These are phyloP conservation scores for Pseudonectria buxi DNA, from an alignment of 2,329 filamentous ascomycete species.

Conservation along the genomic window DNA sequence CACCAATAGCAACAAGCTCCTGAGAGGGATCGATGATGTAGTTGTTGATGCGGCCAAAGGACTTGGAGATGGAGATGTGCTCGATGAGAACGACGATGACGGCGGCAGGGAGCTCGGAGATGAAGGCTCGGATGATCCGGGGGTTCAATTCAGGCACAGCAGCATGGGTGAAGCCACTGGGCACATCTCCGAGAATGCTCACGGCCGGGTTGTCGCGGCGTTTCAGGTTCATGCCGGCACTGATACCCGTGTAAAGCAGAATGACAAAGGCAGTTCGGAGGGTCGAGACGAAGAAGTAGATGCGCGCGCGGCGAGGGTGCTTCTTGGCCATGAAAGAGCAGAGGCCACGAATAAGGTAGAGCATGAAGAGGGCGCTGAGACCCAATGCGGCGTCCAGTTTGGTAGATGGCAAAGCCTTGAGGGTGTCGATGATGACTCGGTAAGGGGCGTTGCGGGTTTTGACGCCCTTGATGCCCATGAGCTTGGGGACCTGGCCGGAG, in stretches of 20 bases:
- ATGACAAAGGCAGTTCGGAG: constrained; percentile 76
- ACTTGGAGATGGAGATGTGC: constrained; percentile 78
- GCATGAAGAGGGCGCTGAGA: constrained; percentile 58
- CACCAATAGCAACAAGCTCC: constrained; percentile 70
- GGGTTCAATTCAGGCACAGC: constrained; percentile 56
- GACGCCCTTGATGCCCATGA: constrained; percentile 44
- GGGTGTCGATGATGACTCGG: constrained; percentile 43
- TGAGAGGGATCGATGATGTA: constrained; percentile 76
- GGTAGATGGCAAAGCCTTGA: constrained; percentile 39
- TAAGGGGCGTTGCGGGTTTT: constrained; percentile 45
- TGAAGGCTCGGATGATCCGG: constrained; percentile 55
- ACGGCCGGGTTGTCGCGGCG: constrained; percentile 51
- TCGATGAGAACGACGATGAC: constrained; percentile 75
- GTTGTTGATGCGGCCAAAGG: constrained; percentile 73
- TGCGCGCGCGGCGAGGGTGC: constrained; percentile 58
- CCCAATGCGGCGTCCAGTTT: constrained; percentile 68
- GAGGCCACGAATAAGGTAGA: constrained; percentile 58
- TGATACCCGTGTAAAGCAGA: constrained; percentile 71
- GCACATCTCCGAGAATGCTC: constrained; percentile 60
- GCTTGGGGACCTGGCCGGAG: constrained; percentile 42
- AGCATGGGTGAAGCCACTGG: constrained; percentile 67
- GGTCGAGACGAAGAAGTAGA: constrained; percentile 73
- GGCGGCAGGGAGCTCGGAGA: constrained; percentile 60
- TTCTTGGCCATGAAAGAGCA: constrained; percentile 61
- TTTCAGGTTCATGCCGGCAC: constrained; percentile 61